Conservation (phyloP, 129 eudicot genomes). For the Pittosporum tobira region DNA sequence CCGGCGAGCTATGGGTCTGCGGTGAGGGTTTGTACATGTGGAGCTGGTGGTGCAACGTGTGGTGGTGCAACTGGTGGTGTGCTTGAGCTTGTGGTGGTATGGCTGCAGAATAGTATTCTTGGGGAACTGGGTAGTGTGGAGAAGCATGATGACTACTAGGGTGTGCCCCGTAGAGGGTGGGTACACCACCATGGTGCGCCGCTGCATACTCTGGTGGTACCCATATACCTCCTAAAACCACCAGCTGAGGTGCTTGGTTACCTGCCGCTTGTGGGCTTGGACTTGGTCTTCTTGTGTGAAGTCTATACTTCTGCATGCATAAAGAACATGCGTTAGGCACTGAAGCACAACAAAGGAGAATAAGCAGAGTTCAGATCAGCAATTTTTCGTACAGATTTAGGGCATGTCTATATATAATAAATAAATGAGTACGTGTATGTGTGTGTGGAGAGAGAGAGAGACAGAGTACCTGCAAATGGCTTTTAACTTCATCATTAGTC, state of each 20-base stretch:
- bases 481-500: slow-evolving; percentile 99
- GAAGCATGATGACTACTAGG: slow-evolving; percentile 30
- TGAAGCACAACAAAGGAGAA: too few relatives aligned
- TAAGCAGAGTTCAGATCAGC: too few relatives aligned
- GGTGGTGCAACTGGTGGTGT: slow-evolving; percentile 31
- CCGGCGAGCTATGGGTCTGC: slow-evolving; percentile 51
- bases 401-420: too few relatives aligned
- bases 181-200: slow-evolving; percentile 30
- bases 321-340: too few relatives aligned
- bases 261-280: slow-evolving; percentile 68
- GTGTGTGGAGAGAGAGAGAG: slow-evolving; percentile 9
- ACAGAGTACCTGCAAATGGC: slow-evolving; percentile 77
- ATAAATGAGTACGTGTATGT: slow-evolving; percentile 16
- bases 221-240: slow-evolving; percentile 91
- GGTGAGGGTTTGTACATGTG: slow-evolving; percentile 47
- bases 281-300: slow-evolving; percentile 84
- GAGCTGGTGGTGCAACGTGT: slow-evolving; percentile 25
- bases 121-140: slow-evolving; percentile 44
- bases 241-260: slow-evolving; percentile 47
- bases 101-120: slow-evolving; percentile 45
- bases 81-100: slow-evolving; percentile 26
- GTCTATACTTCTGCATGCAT: too few relatives aligned
- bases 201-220: slow-evolving; percentile 77
- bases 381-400: too few relatives aligned
- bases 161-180: slow-evolving; percentile 45